Evolutionary conservation across 1,139 yeast species (phyloP).

Genomic region (Kazachstania sp.): DNA sequence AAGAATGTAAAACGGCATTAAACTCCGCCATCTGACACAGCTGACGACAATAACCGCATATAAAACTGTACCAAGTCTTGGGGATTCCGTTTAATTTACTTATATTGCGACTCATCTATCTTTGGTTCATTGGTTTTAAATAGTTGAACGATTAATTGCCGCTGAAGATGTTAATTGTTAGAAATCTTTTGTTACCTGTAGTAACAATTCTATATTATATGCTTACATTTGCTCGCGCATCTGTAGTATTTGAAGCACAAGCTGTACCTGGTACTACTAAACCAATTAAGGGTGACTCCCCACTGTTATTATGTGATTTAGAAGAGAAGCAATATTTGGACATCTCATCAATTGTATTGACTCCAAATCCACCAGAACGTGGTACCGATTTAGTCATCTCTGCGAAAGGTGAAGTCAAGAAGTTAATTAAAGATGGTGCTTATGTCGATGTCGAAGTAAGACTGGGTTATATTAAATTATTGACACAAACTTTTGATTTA

Average conservation of each 20-base stretch:
- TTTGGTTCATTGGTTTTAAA: no score
- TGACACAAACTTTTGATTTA: slow-evolving; percentile 80
- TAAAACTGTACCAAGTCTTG: no score
- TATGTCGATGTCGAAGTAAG: slow-evolving; percentile 90
- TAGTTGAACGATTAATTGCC: no score
- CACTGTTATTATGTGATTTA: slow-evolving; percentile 68
- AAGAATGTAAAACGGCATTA: no score
- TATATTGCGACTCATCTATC: no score
- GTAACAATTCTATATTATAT: background rate
- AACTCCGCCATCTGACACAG: no score
- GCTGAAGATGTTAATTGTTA: no score
- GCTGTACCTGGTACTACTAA: slow-evolving; percentile 33
- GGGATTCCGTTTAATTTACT: no score
- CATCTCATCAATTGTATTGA: slow-evolving; percentile 49
- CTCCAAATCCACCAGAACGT: slow-evolving; percentile 82
- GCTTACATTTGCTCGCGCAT: background rate
- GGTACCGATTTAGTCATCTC: slow-evolving; percentile 71
- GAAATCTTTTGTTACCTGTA: background rate
- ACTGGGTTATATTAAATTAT: slow-evolving; percentile 79
- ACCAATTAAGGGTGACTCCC: slow-evolving; percentile 88
- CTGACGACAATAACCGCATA: no score
- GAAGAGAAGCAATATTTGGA: slow-evolving; percentile 52
- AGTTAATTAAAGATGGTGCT: slow-evolving; percentile 67
- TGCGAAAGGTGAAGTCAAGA: slow-evolving; percentile 57
- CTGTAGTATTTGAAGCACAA: slow-evolving; percentile 3